A percentile compares a stretch with the other conserved stretches of the same genome.
These are phyloP conservation scores for Coemansia sp. DNA, from an alignment of 192 early-diverging fungal species.

Conservation along the genomic window DNA sequence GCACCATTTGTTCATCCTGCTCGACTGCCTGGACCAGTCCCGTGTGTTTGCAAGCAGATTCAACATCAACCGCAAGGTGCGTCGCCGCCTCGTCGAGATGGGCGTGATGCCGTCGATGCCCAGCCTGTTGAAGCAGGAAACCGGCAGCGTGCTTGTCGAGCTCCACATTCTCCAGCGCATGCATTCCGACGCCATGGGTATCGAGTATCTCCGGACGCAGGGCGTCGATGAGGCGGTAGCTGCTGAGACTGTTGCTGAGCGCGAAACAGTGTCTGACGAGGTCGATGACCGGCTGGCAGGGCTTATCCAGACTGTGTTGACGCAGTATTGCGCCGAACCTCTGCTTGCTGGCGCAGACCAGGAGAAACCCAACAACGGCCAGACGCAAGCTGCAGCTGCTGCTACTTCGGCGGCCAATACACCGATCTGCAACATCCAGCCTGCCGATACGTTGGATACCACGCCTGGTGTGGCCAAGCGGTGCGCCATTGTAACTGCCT, in stretches of 20 bases:
- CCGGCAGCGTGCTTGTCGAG: conserved; percentile 67
- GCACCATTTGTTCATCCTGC: conserved; percentile 71
- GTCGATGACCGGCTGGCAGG: conserved; percentile 70
- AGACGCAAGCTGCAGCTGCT: neutral
- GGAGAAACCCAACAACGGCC: neutral
- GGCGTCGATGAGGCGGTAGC: conserved; percentile 1
- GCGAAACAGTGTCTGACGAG: conserved; percentile 55
- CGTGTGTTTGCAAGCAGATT: conserved; percentile 83
- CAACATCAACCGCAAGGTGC: conserved; percentile 75
- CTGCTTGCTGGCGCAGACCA: neutral
- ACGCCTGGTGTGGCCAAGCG: conserved; percentile 24
- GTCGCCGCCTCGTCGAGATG: conserved; percentile 76
- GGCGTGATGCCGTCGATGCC: conserved; percentile 91
- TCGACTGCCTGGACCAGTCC: conserved; percentile 79
- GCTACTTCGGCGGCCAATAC: neutral
- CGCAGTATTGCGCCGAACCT: conserved; percentile 26
- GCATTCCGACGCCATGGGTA: conserved; percentile 55
- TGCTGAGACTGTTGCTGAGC: conserved; percentile 31
- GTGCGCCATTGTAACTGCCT: conserved; percentile 12
- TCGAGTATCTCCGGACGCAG: neutral
- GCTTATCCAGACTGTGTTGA: conserved; percentile 34
- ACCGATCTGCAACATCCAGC: neutral
- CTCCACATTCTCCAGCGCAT: conserved; percentile 78
- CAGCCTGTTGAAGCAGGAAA: conserved; percentile 91
- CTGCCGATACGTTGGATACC: conserved; percentile 1